Conservation (phyloP, 2,329 filamentous ascomycete genomes). For the Orbilia javanica region DNA sequence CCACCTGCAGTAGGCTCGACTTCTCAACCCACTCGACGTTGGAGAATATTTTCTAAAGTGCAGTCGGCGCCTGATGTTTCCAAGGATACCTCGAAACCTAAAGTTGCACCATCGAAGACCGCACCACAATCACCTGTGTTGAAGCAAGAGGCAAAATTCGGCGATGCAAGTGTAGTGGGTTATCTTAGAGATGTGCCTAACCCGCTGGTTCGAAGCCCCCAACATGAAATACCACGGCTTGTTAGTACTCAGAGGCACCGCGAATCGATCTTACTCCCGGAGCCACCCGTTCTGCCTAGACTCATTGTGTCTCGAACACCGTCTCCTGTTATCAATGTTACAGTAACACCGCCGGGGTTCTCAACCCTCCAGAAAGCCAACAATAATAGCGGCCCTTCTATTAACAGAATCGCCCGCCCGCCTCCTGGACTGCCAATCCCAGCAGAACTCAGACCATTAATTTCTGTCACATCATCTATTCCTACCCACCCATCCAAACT, state of each 20-base stretch:
- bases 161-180: conserved; percentile 29
- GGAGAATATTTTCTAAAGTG: conserved; percentile 47
- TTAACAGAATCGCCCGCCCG: conserved; percentile 12
- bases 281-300: conserved; percentile 45
- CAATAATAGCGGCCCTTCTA: neutral
- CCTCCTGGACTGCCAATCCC: conserved; percentile 50
- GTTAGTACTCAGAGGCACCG: conserved; percentile 25
- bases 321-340: conserved; percentile 44
- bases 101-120: conserved; percentile 22
- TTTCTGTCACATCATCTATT: conserved; percentile 47
- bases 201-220: conserved; percentile 3
- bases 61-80: conserved; percentile 51
- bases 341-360: conserved; percentile 23
- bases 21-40: conserved; percentile 36
- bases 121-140: conserved; percentile 43
- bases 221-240: conserved; percentile 1
- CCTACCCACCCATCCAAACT: conserved; percentile 29
- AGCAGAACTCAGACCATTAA: conserved; percentile 31
- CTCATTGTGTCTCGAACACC: conserved; percentile 37
- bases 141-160: conserved; percentile 33
- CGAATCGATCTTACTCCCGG: conserved; percentile 50
- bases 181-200: conserved; percentile 38
- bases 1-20: conserved; percentile 34
- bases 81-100: conserved; percentile 26
- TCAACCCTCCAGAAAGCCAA: conserved; percentile 8